Base-by-base conservation (phyloP, 1,139 yeast species). In the Kodamaea sp. region DNA sequence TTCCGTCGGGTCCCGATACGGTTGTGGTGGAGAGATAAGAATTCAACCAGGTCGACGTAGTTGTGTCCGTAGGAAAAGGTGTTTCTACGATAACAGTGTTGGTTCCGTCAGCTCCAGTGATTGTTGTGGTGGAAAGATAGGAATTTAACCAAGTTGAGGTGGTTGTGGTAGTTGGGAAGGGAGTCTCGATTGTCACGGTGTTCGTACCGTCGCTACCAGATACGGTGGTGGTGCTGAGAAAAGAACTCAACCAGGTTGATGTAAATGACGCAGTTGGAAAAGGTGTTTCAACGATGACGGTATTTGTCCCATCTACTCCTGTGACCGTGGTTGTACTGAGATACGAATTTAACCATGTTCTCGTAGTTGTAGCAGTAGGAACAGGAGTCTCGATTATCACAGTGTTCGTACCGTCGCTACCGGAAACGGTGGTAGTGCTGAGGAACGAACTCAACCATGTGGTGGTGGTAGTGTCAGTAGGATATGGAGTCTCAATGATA, bases 181-280 rank as follows among this genome's bases (percentile, higher is more conserved):
- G 58, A 16, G 43, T 42, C 4, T 37, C 43, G 7, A 46, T 37
- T 5, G 43, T 22, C 18, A 53, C 49, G 7, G n/a, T n/a, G n/a
- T n/a, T n/a, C n/a, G n/a, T n/a, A n/a, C n/a, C n/a, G n/a, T n/a
- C n/a, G n/a, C n/a, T n/a, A n/a, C 33, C 36, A 15, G 39, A 29
- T 2, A 32, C 9, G 6, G 46, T 37, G 16, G 18, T 22, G 7
- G 45, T 36, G 10, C 41, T 27, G 15, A 36, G 27, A 6, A 12
- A 19, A 7, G 38, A 27, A 13, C 41, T 34, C n/a, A n/a, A n/a
- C n/a, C n/a, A n/a, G n/a, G n/a, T n/a, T n/a, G n/a, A n/a, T n/a
- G n/a, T n/a, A n/a, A n/a, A n/a, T n/a, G n/a, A n/a, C n/a, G n/a
- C n/a, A n/a, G n/a, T n/a, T n/a, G n/a, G n/a, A n/a, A n/a, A n/a